phyloP scores from a whole-genome alignment of 1,284 basidiomycete genomes.

The Tilletia setariae region DNA sequence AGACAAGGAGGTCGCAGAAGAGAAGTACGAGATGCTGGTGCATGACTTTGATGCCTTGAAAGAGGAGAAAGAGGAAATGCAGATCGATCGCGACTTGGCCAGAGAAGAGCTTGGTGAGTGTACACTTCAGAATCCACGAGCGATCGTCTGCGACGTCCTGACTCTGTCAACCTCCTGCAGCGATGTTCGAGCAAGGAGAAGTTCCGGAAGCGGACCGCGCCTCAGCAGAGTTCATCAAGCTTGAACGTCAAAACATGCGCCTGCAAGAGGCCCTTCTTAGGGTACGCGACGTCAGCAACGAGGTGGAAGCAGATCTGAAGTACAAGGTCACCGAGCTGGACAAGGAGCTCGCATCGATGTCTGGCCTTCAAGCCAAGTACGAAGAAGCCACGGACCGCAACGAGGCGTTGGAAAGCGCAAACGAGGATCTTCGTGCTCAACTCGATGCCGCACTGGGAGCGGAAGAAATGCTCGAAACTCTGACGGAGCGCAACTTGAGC shows the following conservation, averaged over 20 bases:
- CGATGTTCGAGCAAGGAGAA: conserved; percentile 19
- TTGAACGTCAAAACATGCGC: conserved; percentile 93
- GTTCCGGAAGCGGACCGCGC: conserved; percentile 21
- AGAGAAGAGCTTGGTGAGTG: conserved; percentile 17
- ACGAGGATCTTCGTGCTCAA: conserved; percentile 89
- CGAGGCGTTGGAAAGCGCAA: conserved; percentile 68
- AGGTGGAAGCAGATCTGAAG: conserved; percentile 81
- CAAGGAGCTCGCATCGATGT: conserved; percentile 64
- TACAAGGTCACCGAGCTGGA: conserved; percentile 81
- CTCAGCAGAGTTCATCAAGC: conserved; percentile 63
- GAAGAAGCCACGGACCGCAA: conserved; percentile 31
- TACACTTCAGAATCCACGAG: not conserved
- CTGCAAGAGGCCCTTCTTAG: conserved; percentile 87
- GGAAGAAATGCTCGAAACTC: conserved; percentile 90
- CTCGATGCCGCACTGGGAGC: conserved; percentile 91
- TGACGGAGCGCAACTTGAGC: conserved; percentile 86
- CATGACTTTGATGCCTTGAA: conserved; percentile 71
- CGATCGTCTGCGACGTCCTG: not conserved
- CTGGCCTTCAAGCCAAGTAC: conserved; percentile 34
- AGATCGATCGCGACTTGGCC: conserved; percentile 70
- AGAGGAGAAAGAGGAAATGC: conserved; percentile 73
- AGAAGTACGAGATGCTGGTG: conserved; percentile 77
- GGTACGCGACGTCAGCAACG: conserved; percentile 79
- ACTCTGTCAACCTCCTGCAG: not conserved
- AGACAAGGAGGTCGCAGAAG: conserved; percentile 96